phyloP scores from a whole-genome alignment of 345 rosid genomes.

The Nasturtium officinale region DNA sequence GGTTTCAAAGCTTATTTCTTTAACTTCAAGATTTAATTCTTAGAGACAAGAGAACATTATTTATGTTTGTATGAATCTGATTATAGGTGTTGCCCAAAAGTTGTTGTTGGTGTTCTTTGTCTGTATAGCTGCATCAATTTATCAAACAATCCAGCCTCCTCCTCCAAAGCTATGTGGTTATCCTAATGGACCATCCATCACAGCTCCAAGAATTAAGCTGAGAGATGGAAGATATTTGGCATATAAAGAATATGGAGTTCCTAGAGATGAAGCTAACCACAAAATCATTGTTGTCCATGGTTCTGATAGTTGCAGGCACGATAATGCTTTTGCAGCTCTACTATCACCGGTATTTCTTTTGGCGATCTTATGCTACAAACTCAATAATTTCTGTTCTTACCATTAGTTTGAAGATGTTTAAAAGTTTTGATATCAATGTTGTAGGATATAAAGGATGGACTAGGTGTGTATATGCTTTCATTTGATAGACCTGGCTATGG shows the following conservation, averaged over 20 bases:
- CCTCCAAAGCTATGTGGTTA: conserved; percentile 53
- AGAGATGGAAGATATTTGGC: conserved; percentile 68
- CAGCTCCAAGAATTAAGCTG: conserved; percentile 59
- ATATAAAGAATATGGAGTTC: conserved; percentile 53
- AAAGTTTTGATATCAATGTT: conserved; percentile 11
- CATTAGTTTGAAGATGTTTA: background rate
- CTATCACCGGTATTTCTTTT: conserved; percentile 48
- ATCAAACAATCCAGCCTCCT: conserved; percentile 57
- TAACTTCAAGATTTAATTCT: conserved; percentile 13
- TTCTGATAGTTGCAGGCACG: conserved; percentile 53
- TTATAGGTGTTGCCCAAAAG: conserved; percentile 49
- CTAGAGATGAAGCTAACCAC: conserved; percentile 47
- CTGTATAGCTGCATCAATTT: conserved; percentile 51
- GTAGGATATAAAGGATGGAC: conserved; percentile 58
- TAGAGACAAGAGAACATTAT: background rate
- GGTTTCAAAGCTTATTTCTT: conserved; percentile 13
- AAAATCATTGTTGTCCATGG: conserved; percentile 57
- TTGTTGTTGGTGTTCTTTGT: conserved; percentile 43
- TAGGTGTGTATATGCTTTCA: conserved; percentile 61
- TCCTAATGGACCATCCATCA: conserved; percentile 52
- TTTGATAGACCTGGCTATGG: conserved; percentile 77
- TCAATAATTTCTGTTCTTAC: background rate
- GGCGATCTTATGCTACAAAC: background rate
- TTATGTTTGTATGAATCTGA: conserved; percentile 5
- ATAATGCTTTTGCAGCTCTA: conserved; percentile 42